Evolutionary conservation across 352 stramenopile species (phyloP).

Genomic region (Phytopythium delawarense): DNA sequence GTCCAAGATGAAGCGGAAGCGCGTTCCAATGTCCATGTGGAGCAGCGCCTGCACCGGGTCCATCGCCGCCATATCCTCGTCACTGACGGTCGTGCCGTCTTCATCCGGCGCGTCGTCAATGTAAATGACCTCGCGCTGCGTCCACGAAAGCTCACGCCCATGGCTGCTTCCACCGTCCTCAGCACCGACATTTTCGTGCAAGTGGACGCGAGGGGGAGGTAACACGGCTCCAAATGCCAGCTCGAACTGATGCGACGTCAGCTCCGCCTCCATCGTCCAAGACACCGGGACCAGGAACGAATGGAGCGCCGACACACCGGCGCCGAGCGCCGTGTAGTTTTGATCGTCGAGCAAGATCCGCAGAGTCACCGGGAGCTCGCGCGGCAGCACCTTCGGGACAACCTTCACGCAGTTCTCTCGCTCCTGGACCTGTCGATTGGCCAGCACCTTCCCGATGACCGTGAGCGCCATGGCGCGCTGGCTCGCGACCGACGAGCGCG

Average conservation of each 20-base stretch:
- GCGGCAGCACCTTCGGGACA: slow-evolving; percentile 31
- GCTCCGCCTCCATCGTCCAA: background rate
- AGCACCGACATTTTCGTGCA: slow-evolving; percentile 27
- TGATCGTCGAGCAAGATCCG: slow-evolving; percentile 57
- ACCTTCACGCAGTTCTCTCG: background rate
- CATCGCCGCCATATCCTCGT: slow-evolving; percentile 43
- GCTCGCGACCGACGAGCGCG: slow-evolving; percentile 64
- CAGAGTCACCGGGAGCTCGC: slow-evolving; percentile 41
- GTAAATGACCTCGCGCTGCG: slow-evolving; percentile 35
- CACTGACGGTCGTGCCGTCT: slow-evolving; percentile 34
- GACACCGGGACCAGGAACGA: slow-evolving; percentile 40
- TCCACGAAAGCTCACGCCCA: background rate
- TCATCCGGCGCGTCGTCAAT: slow-evolving; percentile 34
- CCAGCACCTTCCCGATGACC: slow-evolving; percentile 61
- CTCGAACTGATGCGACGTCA: slow-evolving; percentile 16
- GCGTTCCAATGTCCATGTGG: slow-evolving; percentile 47
- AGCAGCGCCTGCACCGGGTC: slow-evolving; percentile 61
- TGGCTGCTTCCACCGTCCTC: background rate
- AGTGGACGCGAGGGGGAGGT: slow-evolving; percentile 22
- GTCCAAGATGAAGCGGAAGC: slow-evolving; percentile 48
- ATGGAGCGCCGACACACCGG: slow-evolving; percentile 45
- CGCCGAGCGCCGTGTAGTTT: slow-evolving; percentile 54
- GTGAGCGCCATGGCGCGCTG: slow-evolving; percentile 64
- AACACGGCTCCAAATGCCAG: slow-evolving; percentile 25
- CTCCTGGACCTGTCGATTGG: slow-evolving; percentile 25